Conservation (phyloP, 257 asterid genomes). For the Plectranthus barbatus region DNA sequence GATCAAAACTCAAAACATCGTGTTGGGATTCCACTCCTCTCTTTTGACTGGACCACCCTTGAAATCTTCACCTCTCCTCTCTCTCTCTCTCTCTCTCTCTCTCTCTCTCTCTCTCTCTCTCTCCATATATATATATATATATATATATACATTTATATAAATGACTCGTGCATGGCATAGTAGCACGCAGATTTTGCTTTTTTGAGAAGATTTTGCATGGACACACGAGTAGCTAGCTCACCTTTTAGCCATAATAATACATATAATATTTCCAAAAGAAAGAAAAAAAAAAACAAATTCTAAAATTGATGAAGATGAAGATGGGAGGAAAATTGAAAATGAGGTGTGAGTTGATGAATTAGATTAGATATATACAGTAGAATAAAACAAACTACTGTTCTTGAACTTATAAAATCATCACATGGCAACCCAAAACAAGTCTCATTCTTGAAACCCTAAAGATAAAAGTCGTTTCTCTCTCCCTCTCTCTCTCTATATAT, state of each 20-base stretch:
- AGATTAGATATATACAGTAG: background rate
- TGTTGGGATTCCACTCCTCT: conserved; percentile 22
- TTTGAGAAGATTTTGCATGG: background rate
- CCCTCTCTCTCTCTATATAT: too few relatives aligned
- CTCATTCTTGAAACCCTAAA: conserved; percentile 15
- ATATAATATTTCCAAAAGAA: background rate
- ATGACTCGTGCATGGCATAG: conserved; percentile 16
- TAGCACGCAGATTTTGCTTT: conserved; percentile 11
- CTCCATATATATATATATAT: background rate
- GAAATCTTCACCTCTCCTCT: conserved; percentile 10
- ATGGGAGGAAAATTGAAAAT: too few relatives aligned
- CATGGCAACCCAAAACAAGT: conserved; percentile 9
- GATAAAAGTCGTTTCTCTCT: background rate
- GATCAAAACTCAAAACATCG: background rate
- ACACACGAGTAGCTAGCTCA: too few relatives aligned
- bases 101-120: too few relatives aligned
- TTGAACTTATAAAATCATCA: conserved; percentile 16
- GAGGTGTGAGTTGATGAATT: background rate
- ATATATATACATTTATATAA: background rate
- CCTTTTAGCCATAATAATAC: too few relatives aligned
- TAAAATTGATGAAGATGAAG: too few relatives aligned
- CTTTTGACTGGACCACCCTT: conserved; percentile 30
- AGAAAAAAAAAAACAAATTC: background rate
- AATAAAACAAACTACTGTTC: background rate
- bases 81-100: too few relatives aligned